Base-by-base conservation (phyloP, 306 rosid species). In the Carpinus fangiana region DNA sequence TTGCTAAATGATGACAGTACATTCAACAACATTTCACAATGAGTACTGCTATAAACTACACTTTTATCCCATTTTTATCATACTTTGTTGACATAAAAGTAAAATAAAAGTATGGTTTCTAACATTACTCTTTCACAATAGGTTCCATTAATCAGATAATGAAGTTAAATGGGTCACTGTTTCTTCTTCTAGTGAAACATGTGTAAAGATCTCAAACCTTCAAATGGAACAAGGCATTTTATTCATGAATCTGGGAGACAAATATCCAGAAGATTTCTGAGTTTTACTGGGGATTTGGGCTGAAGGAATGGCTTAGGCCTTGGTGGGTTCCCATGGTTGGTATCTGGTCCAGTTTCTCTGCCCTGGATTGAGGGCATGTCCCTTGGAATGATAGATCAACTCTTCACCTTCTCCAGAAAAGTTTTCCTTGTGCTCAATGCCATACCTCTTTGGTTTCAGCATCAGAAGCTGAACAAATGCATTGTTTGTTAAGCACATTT, bases 271-370 rank as follows among this genome's bases (percentile, higher is more conserved):
- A 65, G 51, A 76, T 60, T 38, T 68, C 75, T 31, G 70, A 66
- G 72, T 62, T 80, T 80, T 43, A 71, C 36, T 65, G 77, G 36
- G 50, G 66, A 52, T 46, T 53, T 73, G 74, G 50, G 66, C 47
- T 51, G 57, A 78, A 18, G 75, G 70, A 12, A 51, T 31, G 51
- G 55, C 83, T 87, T 85, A 88, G 52, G 86, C 48, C 78, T 88
- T 92, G 87, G 93, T 75, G 46, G 85, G 89, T 73, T 92, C 75
- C 98, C 98, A 95, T 76, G 97, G 82, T 78, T 95, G 98, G 85
- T 90, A 91, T 78, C 93, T 90, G 67, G 97, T 95, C 98, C 98
- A 95, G 84, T 91, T 80, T 87, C 97, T 91, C 88, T 95, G 97
- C 72, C 96, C 98, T 11, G 93, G 92, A 85, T 95, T 87, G 56